These are phyloP conservation scores for Didymella segeticola DNA, from an alignment of 2,329 filamentous ascomycete species.

Conservation along the genomic window DNA sequence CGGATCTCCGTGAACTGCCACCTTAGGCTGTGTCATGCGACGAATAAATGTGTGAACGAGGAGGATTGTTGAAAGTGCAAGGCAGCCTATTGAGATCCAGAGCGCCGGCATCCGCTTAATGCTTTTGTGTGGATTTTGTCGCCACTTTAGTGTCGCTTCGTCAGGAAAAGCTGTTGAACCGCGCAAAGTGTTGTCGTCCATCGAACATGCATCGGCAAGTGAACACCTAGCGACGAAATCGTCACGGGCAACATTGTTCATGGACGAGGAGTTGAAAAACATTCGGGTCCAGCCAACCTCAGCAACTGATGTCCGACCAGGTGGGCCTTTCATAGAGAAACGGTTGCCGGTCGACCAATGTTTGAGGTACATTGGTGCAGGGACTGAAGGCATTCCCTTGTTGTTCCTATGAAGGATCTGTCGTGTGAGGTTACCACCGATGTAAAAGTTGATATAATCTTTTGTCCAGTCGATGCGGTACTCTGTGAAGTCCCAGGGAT, in stretches of 20 bases:
- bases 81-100: slow-evolving; percentile 41
- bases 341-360: slow-evolving; percentile 58
- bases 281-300: slow-evolving; percentile 56
- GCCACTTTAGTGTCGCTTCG: slow-evolving; percentile 37
- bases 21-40: slow-evolving; percentile 25
- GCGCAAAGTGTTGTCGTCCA: slow-evolving; percentile 45
- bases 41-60: slow-evolving; percentile 41
- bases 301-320: slow-evolving; percentile 48
- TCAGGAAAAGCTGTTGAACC: slow-evolving; percentile 37
- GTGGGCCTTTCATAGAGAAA: slow-evolving; percentile 56
- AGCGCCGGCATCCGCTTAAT: slow-evolving; percentile 41
- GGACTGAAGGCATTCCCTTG: slow-evolving; percentile 48
- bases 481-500: slow-evolving; percentile 56
- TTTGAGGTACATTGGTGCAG: slow-evolving; percentile 53
- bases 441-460: slow-evolving; percentile 53
- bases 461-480: slow-evolving; percentile 57
- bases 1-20: slow-evolving; percentile 12
- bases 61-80: slow-evolving; percentile 37
- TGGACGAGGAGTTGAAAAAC: slow-evolving; percentile 59
- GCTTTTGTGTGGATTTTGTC: slow-evolving; percentile 32
- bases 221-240: slow-evolving; percentile 42
- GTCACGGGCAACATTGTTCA: slow-evolving; percentile 37
- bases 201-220: slow-evolving; percentile 43
- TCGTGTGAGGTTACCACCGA: slow-evolving; percentile 48
- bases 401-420: slow-evolving; percentile 44